Evolutionary conservation across 768 basidiomycete genomes (phyloP).

Genomic region (Xanthoconium stramineum): DNA sequence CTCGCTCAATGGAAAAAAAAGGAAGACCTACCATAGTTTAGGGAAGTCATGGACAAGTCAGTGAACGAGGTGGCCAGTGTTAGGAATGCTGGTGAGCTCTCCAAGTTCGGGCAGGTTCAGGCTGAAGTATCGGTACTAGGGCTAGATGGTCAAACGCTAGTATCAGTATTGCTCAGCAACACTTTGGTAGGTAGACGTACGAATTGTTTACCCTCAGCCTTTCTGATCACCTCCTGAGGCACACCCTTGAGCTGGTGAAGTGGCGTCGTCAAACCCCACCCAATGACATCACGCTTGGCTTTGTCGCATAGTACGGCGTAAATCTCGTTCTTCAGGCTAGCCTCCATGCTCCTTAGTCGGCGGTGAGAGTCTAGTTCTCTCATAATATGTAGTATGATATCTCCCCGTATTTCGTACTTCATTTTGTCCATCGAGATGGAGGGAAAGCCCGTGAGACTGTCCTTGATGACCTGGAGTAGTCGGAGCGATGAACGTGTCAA

Average conservation of each 20-base stretch:
- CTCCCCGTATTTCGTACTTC: background rate
- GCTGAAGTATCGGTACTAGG: constrained; percentile 97
- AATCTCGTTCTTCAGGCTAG: constrained; percentile 7
- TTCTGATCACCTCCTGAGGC: constrained; percentile 80
- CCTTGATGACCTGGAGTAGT: constrained; percentile 7
- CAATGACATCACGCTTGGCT: constrained; percentile 34
- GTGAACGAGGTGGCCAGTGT: constrained; percentile 89
- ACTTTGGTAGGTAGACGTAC: constrained; percentile 40
- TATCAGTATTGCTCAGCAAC: background rate
- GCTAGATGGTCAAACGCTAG: constrained; percentile 38
- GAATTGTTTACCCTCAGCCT: constrained; percentile 98
- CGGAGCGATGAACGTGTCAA: constrained; percentile 73
- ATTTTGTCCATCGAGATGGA: constrained; percentile 6
- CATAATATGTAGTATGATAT: constrained; percentile 7
- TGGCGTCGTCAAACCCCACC: constrained; percentile 98
- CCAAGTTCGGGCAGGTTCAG: constrained; percentile 89
- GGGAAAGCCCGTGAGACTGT: background rate
- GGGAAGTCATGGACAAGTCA: constrained; percentile 95
- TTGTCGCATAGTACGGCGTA: background rate
- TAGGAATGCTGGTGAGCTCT: constrained; percentile 90
- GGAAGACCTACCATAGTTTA: constrained; percentile 68
- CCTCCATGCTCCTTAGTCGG: background rate
- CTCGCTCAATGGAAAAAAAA: background rate
- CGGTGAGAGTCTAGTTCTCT: constrained; percentile 9
- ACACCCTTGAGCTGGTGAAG: constrained; percentile 94